Evolutionary conservation across 1,139 yeast species (phyloP).

Genomic region (Hansenula sp.): DNA sequence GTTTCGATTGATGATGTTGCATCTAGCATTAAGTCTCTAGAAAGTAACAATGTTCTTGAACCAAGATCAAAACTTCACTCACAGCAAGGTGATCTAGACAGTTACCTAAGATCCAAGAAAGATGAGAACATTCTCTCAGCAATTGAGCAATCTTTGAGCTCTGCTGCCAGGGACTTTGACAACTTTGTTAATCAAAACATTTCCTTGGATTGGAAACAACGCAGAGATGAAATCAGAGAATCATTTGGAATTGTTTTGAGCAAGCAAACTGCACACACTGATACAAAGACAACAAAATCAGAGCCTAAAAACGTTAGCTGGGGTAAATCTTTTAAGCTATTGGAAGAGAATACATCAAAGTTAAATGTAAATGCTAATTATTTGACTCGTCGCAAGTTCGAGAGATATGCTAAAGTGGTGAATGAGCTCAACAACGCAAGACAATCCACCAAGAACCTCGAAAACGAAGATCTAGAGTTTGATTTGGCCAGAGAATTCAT

Average conservation of each 20-base stretch:
- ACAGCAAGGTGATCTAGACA: conserved; percentile 40
- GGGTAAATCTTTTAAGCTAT: conserved; percentile 27
- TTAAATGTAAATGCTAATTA: conserved; percentile 36
- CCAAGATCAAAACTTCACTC: conserved; percentile 22
- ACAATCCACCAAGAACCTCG: conserved; percentile 42
- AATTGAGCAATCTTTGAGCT: conserved; percentile 72
- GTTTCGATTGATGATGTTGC: conserved; percentile 89
- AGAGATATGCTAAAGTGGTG: conserved; percentile 67
- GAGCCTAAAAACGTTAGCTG: conserved; percentile 26
- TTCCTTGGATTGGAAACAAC: conserved; percentile 77
- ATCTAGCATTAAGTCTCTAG: conserved; percentile 46
- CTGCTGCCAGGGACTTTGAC: conserved; percentile 84
- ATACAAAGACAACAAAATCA: conserved; percentile 7
- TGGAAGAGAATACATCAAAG: conserved; percentile 28
- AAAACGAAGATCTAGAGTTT: conserved; percentile 26
- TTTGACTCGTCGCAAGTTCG: conserved; percentile 53
- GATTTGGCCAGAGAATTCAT: conserved; percentile 29
- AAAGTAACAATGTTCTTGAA: conserved; percentile 20
- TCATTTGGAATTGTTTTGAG: conserved; percentile 48
- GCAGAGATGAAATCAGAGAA: conserved; percentile 68
- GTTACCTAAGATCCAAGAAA: conserved; percentile 60
- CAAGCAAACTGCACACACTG: conserved; percentile 14
- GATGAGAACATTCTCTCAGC: conserved; percentile 81
- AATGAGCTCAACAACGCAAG: conserved; percentile 69
- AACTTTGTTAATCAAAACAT: conserved; percentile 67